These are phyloP conservation scores for Bauhinia variegata DNA, from an alignment of 306 rosid genomes.

Conservation along the genomic window DNA sequence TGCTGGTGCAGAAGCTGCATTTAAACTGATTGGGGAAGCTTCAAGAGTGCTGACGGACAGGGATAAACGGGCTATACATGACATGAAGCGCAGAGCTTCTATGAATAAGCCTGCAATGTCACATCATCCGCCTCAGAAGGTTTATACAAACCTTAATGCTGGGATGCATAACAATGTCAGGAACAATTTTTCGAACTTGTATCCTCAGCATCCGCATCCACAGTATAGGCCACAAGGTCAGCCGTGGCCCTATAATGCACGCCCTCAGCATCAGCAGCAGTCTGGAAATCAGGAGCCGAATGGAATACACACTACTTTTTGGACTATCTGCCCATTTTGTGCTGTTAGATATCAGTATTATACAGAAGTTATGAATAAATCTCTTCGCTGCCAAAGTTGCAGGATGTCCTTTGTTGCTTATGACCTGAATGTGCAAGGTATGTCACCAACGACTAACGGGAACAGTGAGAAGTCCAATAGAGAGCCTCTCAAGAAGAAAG, in stretches of 20 bases:
- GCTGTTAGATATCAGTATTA: constrained; percentile 57
- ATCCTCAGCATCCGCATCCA: constrained; percentile 55
- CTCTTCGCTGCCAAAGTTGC: constrained; percentile 74
- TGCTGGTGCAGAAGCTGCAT: constrained; percentile 94
- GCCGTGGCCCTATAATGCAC: constrained; percentile 20
- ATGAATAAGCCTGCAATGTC: constrained; percentile 42
- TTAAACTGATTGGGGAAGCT: constrained; percentile 91
- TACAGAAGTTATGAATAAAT: constrained; percentile 57
- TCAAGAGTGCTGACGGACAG: constrained; percentile 79
- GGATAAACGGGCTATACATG: constrained; percentile 63
- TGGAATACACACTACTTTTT: constrained; percentile 56
- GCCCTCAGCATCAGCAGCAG: no score
- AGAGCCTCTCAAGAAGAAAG: constrained; percentile 35
- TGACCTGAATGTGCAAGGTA: constrained; percentile 50
- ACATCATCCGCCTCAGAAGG: constrained; percentile 47
- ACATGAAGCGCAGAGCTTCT: constrained; percentile 52
- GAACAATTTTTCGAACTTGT: constrained; percentile 42
- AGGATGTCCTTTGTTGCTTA: constrained; percentile 62
- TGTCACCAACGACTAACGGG: constrained; percentile 40
- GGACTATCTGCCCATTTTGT: constrained; percentile 85
- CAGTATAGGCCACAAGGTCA: constrained; percentile 52
- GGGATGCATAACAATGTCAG: constrained; percentile 53
- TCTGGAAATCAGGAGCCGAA: constrained; percentile 48
- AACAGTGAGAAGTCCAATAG: constrained; percentile 38
- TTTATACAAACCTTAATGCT: constrained; percentile 43